Percentiles rank a stretch among this genome's conserved stretches.
These are phyloP conservation scores for Phtheirospermum japonicum DNA, from an alignment of 257 asterid genomes.

Conservation along the genomic window DNA sequence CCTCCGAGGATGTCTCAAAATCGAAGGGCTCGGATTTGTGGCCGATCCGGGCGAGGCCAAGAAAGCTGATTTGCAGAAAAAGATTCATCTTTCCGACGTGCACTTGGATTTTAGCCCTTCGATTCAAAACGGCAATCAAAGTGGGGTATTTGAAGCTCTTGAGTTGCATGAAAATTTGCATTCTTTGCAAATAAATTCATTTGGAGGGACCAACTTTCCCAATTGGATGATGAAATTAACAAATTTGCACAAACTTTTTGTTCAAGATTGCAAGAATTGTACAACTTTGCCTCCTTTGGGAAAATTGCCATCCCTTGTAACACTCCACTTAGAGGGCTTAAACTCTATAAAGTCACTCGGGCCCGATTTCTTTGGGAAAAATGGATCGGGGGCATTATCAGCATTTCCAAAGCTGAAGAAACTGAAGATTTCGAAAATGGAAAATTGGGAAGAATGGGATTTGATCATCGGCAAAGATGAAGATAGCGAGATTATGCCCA, in stretches of 20 bases:
- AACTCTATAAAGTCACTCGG: constrained; percentile 31
- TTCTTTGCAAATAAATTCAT: constrained; percentile 45
- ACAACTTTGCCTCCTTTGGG: constrained; percentile 52
- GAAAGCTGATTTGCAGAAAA: constrained; percentile 42
- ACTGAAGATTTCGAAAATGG: constrained; percentile 52
- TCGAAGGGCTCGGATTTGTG: constrained; percentile 61
- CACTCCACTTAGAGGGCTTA: constrained; percentile 49
- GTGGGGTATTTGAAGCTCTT: constrained; percentile 56
- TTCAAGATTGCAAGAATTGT: constrained; percentile 52
- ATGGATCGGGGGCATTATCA: constrained; percentile 2
- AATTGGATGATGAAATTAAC: constrained; percentile 46
- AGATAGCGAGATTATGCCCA: constrained; percentile 40
- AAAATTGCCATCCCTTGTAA: constrained; percentile 43
- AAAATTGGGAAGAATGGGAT: constrained; percentile 51
- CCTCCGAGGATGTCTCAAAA: constrained; percentile 50
- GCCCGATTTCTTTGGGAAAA: constrained; percentile 35
- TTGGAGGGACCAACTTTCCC: constrained; percentile 45
- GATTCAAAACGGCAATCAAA: constrained; percentile 25
- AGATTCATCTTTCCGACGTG: constrained; percentile 40
- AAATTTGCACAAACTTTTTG: constrained; percentile 37
- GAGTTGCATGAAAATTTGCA: constrained; percentile 36
- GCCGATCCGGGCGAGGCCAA: constrained; percentile 44
- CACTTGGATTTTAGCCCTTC: constrained; percentile 50
- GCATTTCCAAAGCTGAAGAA: constrained; percentile 56
- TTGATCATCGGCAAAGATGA: constrained; percentile 14